Percentiles rank a stretch among this genome's conserved stretches.
Evolutionary conservation across 2,329 filamentous ascomycete genomes (phyloP).

Genomic region (Phaeosphaeriaceae sp.): DNA sequence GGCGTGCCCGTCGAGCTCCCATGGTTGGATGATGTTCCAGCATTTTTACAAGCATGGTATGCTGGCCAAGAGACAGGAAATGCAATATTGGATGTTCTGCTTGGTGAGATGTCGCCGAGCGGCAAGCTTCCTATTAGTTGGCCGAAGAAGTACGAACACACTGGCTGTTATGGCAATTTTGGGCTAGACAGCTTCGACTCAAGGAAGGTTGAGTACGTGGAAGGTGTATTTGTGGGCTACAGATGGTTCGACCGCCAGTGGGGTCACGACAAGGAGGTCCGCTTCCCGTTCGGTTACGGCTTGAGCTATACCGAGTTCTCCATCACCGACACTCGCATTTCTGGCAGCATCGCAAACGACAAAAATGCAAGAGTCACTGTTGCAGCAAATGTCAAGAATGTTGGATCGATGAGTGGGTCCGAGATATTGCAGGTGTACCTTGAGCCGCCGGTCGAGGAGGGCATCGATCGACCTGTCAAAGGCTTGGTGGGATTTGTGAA

Average conservation of each 20-base stretch:
- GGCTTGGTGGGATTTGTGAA: conserved; percentile 68
- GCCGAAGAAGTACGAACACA: conserved; percentile 67
- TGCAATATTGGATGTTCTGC: conserved; percentile 68
- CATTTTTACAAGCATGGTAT: conserved; percentile 74
- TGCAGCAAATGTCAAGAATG: conserved; percentile 65
- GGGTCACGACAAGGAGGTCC: conserved; percentile 60
- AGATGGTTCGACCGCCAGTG: conserved; percentile 46
- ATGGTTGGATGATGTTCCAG: conserved; percentile 69
- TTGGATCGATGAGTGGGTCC: conserved; percentile 58
- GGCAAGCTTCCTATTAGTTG: conserved; percentile 70
- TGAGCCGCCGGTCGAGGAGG: conserved; percentile 59
- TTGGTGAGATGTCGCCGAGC: conserved; percentile 68
- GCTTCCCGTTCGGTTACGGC: conserved; percentile 70
- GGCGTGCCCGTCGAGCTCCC: conserved; percentile 73
- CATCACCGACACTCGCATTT: conserved; percentile 49
- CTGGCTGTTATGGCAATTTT: conserved; percentile 65
- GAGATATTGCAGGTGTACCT: conserved; percentile 74
- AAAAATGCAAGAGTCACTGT: conserved; percentile 60
- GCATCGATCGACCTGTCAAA: conserved; percentile 66
- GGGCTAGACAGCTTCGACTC: conserved; percentile 67
- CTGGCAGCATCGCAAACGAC: conserved; percentile 51
- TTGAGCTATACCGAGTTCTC: conserved; percentile 66
- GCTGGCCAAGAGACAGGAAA: conserved; percentile 70
- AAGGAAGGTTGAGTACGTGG: conserved; percentile 50
- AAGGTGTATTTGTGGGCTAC: conserved; percentile 29